Evolutionary conservation across 345 rosid species (phyloP), one percentile per base, ranked within the genome.

Genomic region (Bruguiera sexangula): DNA sequence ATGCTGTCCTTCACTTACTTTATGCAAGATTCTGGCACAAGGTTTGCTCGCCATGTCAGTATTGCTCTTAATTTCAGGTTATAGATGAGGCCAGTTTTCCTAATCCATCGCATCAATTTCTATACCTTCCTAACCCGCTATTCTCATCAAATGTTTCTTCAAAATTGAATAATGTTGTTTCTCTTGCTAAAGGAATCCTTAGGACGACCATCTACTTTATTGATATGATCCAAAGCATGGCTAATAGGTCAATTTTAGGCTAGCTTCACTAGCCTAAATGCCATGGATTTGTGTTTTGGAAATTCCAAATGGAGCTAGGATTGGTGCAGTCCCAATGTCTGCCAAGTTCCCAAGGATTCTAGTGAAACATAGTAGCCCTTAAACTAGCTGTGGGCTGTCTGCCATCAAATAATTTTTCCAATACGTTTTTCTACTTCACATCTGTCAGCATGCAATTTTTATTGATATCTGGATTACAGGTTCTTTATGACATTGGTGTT

Each of bases 21-120:
- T 93, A 93, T 70, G 76, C 97, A 36, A 89, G 98, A 82, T 93
- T 93, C 86, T 93, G 97, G 98, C 98, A 93, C 86, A 93, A 91
- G 95, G 98, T 93, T 66, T 19, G 73, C 62, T 39, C 54, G 39
- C 61, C 29, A 34, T 43, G 62, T 29, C 57, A 48, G 19, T 68
- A 3, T 27, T 50, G 20, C 61, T 68, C 54, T 20, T 24, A 29
- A 21, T 59, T 46, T 62, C 51, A 18, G 50, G 32, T 31, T 11
- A 55, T 56, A 22, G 36, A 19, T 26, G 60, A 39, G 54, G 27
- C 46, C 31, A 13, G 37, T 24, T 9, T 34, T 31, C 54, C 53
- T 19, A 11, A 34, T 16, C 26, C 29, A 57, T 19, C 27, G 55
- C 24, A n/a, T 24, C 71, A 29, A 22, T 63, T 65, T 20, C 11